Base-by-base conservation (phyloP, 768 basidiomycete species). In the Phaeotremella skinneri region DNA sequence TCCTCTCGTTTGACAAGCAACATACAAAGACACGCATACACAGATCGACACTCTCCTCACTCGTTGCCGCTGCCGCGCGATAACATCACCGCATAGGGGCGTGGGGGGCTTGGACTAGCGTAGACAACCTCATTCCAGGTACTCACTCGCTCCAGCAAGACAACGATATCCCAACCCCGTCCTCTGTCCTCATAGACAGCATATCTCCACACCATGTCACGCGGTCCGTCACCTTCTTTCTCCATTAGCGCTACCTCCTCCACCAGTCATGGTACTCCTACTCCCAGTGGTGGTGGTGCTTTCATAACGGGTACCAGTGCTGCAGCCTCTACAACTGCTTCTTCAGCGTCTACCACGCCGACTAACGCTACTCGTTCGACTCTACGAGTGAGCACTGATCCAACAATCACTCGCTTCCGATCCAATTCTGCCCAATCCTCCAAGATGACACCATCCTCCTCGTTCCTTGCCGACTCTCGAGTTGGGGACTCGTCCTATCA, bases 341-440 rank as follows among this genome's bases (percentile, higher is more conserved):
- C 42, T 21, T 25, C 41, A 3, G 17, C 21, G 16, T 29, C 56
- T 21, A 45, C 43, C 6, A 45, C 43, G 23, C 43, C 56, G 21
- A 57, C 47, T 30, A 32, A 23, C 48, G 4, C 62, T 21, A 42
- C 59, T 5, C 48, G 59, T 5, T 57, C 63, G 20, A 48, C 63
- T n/a, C 32, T 64, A 23, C 54, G 63, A 5, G 55, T 64, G n/a
- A 64, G 60, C 34, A 64, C 63, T 42, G 59, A 64, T 14, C 21
- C 41, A 7, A 43, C 26, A 20, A 11, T 45, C 16, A 53, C 57
- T 20, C 49, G 63, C 17, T 48, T 61, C 25, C 42, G 63, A 11
- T 61, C 63, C 6, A 61, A 61, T 49, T 61, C 63, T 4, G 56
- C 59, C 11, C 52, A 42, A 34, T 50, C 63, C 34, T 14, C 37